These are phyloP conservation scores for Candida quercuum DNA, from an alignment of 805 yeast genomes.

Conservation along the genomic window DNA sequence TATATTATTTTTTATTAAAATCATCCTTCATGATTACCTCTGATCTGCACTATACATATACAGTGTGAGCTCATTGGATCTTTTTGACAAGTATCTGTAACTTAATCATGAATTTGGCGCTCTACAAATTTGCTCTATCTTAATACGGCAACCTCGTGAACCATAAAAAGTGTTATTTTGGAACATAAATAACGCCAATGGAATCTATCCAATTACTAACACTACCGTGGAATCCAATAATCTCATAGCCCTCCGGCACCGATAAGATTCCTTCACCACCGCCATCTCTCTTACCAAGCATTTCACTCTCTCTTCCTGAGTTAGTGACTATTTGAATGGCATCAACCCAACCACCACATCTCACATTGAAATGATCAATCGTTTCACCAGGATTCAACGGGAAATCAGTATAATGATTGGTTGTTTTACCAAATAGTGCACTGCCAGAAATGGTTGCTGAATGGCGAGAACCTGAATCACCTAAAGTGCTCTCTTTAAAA, in stretches of 20 bases:
- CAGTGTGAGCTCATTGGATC: too few species aligned
- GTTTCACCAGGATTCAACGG: conserved; percentile 51
- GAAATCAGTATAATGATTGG: conserved; percentile 49
- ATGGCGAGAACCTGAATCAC: not conserved
- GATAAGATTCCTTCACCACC: conserved; percentile 51
- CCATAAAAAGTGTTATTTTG: conserved; percentile 4
- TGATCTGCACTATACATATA: too few species aligned
- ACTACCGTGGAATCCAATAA: conserved; percentile 73
- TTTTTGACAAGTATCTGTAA: too few species aligned
- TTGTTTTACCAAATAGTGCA: conserved; percentile 47
- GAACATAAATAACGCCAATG: conserved; percentile 59
- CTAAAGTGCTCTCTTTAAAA: conserved; percentile 11
- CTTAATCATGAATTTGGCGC: too few species aligned
- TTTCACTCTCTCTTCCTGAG: conserved; percentile 44
- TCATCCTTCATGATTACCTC: not conserved
- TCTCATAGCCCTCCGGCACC: conserved; percentile 56
- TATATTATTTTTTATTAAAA: too few species aligned
- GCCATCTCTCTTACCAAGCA: conserved; percentile 69
- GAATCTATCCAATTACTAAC: conserved; percentile 69
- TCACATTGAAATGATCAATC: conserved; percentile 53
- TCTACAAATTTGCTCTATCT: too few species aligned
- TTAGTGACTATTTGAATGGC: conserved; percentile 70
- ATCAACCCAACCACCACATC: conserved; percentile 89
- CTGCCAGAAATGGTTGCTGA: conserved; percentile 6
- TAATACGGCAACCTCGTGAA: not conserved